phyloP scores from a whole-genome alignment of 306 rosid species.

The Castanea sativa region DNA sequence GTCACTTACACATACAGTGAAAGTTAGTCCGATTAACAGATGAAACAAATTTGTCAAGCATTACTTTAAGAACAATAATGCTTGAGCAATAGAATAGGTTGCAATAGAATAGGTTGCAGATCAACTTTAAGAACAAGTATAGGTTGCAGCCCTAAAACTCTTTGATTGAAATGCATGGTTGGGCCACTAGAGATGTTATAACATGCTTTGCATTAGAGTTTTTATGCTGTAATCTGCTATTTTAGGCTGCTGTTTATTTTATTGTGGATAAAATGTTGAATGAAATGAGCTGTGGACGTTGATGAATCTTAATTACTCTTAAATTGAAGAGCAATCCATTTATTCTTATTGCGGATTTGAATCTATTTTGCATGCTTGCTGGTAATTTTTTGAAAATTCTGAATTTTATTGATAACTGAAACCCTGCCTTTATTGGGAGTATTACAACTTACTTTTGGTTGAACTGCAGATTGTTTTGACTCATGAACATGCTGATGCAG shows the following conservation, averaged over 20 bases:
- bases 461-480: conserved; percentile 85
- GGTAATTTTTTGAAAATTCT: neutral
- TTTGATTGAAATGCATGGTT: neutral
- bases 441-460: conserved; percentile 13
- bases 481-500: conserved; percentile 99
- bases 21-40: conserved; percentile 12
- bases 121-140: too few relatives aligned
- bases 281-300: conserved; percentile 6
- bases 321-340: conserved; percentile 1
- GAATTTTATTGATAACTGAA: neutral
- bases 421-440: conserved; percentile 11
- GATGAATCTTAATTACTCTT: conserved; percentile 4
- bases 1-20: neutral
- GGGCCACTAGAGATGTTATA: neutral
- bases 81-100: neutral
- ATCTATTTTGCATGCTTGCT: conserved; percentile 10
- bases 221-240: neutral
- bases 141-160: neutral
- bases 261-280: neutral
- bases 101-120: neutral
- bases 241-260: conserved; percentile 4
- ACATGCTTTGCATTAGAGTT: neutral
- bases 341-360: conserved; percentile 3
- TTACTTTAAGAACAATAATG: neutral
- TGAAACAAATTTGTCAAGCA: conserved; percentile 12